Evolutionary conservation across 495 filamentous ascomycete genomes (phyloP).

Genomic region (Zalerion maritima): DNA sequence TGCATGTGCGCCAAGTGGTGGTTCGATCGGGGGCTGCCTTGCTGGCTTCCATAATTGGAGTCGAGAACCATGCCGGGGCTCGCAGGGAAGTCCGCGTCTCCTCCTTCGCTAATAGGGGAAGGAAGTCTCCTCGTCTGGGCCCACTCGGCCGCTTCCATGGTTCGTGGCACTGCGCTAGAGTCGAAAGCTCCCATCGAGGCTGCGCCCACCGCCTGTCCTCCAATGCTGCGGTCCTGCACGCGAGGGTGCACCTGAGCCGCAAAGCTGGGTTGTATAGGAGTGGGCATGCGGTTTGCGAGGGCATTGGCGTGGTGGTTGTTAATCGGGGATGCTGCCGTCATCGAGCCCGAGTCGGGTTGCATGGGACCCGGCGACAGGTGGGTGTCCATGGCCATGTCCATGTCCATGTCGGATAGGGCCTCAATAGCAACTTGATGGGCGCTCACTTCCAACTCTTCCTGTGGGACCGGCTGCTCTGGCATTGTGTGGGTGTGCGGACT

Average conservation of each 20-base stretch:
- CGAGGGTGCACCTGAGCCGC: conserved; percentile 23
- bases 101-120: conserved; percentile 57
- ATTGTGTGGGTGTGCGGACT: background rate
- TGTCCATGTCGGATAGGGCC: conserved; percentile 33
- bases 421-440: conserved; percentile 10
- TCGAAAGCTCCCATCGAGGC: conserved; percentile 28
- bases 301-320: no score
- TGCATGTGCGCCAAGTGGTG: conserved; percentile 11
- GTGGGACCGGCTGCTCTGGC: conserved; percentile 4
- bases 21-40: conserved; percentile 4
- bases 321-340: no score
- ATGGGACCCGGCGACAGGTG: conserved; percentile 18
- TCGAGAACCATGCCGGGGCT: conserved; percentile 27
- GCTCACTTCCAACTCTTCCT: conserved; percentile 3
- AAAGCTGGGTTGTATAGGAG: conserved; percentile 37
- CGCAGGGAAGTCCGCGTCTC: conserved; percentile 28
- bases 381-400: conserved; percentile 31
- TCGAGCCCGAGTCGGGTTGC: conserved; percentile 14
- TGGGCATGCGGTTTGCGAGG: conserved; percentile 31
- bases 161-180: conserved; percentile 17
- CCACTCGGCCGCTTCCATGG: conserved; percentile 10
- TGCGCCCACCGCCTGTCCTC: no score
- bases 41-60: conserved; percentile 6
- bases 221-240: conserved; percentile 10
- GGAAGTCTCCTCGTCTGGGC: conserved; percentile 44